Base-by-base conservation (phyloP, 768 basidiomycete genomes). In the Cyclocybe cylindracea region DNA sequence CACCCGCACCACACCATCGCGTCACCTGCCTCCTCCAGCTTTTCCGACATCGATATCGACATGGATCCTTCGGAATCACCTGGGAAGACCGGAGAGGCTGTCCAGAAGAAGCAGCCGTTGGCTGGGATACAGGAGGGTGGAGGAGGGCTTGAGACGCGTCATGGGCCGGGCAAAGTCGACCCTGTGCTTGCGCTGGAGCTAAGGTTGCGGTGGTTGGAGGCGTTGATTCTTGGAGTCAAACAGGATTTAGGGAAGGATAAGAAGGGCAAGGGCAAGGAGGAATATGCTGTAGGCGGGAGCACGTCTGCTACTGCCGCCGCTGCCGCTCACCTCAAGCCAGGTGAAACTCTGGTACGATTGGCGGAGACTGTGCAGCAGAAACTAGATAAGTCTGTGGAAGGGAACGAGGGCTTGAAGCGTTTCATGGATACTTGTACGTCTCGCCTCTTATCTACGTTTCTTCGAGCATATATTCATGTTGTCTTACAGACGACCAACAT, bases 151-250 rank as follows among this genome's bases (percentile, higher is more conserved):
- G 24, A 46, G 13, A 29, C 54, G 34, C 51, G 48, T 16, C 59
- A 55, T 29, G 51, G 41, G 4, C 58, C 63, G 13, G 59, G 52
- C 14, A 62, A 72, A 18, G 84, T 93, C 40, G 81, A 87, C 33
- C 86, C 91, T 4, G 68, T 68, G 0, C 72, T 89, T 10, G 86
- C 91, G 2, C 70, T 94, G 9, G 86, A 92, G 59, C 72, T 94
- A 16, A 80, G 91, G 1, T 65, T 93, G 34, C 76, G 87, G 50
- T 91, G 89, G 88, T 73, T 94, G 1, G 91, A 92, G 64, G 88
- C 89, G 13, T 72, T 94, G 45, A 70, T 92, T 2, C 66, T 84
- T 37, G 91, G 91, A 37, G 77, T 85, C 16, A 79, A 78, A 36
- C 59, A 65, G 48, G 65, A 48, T 46, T 50, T 51, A 39, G 54